A percentile compares a stretch with the other conserved stretches of the same genome.
These are phyloP conservation scores for Fistulina hepatica DNA, from an alignment of 1,284 basidiomycete genomes.

Conservation along the genomic window DNA sequence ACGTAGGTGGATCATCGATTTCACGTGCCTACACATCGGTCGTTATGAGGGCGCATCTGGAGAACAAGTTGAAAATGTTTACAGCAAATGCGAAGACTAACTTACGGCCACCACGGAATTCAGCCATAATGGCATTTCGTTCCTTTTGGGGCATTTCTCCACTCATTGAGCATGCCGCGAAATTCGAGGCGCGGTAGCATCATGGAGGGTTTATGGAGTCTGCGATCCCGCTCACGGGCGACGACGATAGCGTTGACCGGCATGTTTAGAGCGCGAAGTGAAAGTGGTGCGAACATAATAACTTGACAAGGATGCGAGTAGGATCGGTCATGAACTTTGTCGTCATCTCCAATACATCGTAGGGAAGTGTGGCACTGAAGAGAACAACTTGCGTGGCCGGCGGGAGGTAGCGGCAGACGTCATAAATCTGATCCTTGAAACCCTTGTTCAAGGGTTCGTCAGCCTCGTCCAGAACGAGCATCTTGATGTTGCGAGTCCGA, in stretches of 20 bases:
- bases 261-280: too few species aligned
- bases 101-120: slow-evolving; percentile 94
- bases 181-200: slow-evolving; percentile 92
- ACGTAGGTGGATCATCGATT: slow-evolving; percentile 94
- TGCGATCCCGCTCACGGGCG: too few species aligned
- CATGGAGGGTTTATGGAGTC: too few species aligned
- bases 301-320: slow-evolving; percentile 97
- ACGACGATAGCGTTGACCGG: too few species aligned
- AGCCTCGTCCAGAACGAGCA: slow-evolving; percentile 97
- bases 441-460: slow-evolving; percentile 97
- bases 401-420: slow-evolving; percentile 96
- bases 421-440: slow-evolving; percentile 99
- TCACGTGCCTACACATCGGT: slow-evolving; percentile 99
- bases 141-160: slow-evolving; percentile 99
- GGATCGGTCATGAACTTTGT: slow-evolving; percentile 99
- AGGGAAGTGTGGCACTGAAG: slow-evolving; percentile 90
- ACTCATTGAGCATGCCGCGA: slow-evolving; percentile 95
- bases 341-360: slow-evolving; percentile 99
- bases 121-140: slow-evolving; percentile 96
- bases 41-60: slow-evolving; percentile 86
- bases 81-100: slow-evolving; percentile 15
- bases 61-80: slow-evolving; percentile 9
- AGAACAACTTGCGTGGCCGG: slow-evolving; percentile 97
- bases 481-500: slow-evolving; percentile 97
- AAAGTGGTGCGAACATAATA: too few species aligned